Evolutionary conservation across 257 asterid genomes (phyloP).

Genomic region (Scutellaria minor): DNA sequence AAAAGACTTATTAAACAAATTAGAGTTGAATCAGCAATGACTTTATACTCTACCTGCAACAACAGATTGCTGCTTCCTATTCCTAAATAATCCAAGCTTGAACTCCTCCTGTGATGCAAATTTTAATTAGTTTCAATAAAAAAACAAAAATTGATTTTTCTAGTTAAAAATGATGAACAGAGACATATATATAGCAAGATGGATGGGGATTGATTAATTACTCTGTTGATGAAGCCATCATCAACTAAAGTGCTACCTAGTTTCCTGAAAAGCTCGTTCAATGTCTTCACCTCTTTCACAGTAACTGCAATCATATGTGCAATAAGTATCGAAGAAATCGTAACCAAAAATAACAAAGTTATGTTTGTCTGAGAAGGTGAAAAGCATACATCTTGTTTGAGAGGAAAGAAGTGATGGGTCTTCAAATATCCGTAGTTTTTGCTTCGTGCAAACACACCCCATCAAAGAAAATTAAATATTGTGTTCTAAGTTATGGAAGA

Average conservation of each 20-base stretch:
- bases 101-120: conserved; percentile 51
- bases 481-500: neutral
- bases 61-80: conserved; percentile 48
- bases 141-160: too few species aligned
- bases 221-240: conserved; percentile 58
- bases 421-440: conserved; percentile 35
- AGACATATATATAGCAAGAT: too few species aligned
- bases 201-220: conserved; percentile 26
- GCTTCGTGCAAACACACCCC: conserved; percentile 52
- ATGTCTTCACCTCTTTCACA: conserved; percentile 49
- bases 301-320: conserved; percentile 44
- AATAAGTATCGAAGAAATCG: too few species aligned
- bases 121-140: neutral
- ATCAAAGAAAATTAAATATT: conserved; percentile 15
- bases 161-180: too few species aligned
- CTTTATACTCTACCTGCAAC: conserved; percentile 51
- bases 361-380: neutral
- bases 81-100: conserved; percentile 57
- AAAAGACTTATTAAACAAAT: too few species aligned
- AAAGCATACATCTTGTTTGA: conserved; percentile 47
- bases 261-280: conserved; percentile 53
- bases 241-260: conserved; percentile 54
- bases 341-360: too few species aligned
- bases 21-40: too few species aligned
- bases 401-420: conserved; percentile 53